Evolutionary conservation across 495 filamentous ascomycete genomes (phyloP).

Genomic region (Penicillium waksmanii): DNA sequence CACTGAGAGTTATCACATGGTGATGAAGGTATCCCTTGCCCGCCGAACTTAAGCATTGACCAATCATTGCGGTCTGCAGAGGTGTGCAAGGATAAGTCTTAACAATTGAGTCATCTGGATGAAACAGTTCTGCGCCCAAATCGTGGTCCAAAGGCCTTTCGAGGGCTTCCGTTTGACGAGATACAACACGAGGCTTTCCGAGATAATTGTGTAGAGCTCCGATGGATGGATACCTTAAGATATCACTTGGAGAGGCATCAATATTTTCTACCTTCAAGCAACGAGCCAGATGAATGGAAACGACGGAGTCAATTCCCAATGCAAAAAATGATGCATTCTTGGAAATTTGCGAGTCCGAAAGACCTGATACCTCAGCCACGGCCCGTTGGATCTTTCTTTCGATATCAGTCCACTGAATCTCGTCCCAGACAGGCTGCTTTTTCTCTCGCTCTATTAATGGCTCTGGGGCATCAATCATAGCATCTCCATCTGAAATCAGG

Average conservation of each 20-base stretch:
- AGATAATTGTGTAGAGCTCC: slow-evolving; percentile 19
- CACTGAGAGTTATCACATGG: slow-evolving; percentile 21
- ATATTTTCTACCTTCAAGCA: slow-evolving; percentile 19
- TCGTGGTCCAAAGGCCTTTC: not conserved
- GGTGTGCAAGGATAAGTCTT: slow-evolving; percentile 30
- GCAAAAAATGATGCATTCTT: not conserved
- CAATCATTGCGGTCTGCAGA: slow-evolving; percentile 36
- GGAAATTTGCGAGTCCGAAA: not conserved
- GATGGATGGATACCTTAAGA: slow-evolving; percentile 31
- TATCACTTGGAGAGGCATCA: slow-evolving; percentile 31
- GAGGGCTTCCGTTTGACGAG: not conserved
- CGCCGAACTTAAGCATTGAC: slow-evolving; percentile 27
- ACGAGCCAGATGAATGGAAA: not conserved
- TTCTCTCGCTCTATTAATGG: not conserved
- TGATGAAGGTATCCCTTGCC: slow-evolving; percentile 29
- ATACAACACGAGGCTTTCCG: not conserved
- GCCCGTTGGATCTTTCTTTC: not conserved
- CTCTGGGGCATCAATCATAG: not conserved
- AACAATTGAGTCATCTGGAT: slow-evolving; percentile 6
- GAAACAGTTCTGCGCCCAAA: not conserved
- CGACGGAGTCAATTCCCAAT: not conserved
- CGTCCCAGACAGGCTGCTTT: not conserved
- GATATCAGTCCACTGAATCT: not conserved
- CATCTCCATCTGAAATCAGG: not conserved
- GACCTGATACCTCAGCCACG: not conserved